phyloP scores from a whole-genome alignment of 805 yeast species.

The Yarrowia sp. region DNA sequence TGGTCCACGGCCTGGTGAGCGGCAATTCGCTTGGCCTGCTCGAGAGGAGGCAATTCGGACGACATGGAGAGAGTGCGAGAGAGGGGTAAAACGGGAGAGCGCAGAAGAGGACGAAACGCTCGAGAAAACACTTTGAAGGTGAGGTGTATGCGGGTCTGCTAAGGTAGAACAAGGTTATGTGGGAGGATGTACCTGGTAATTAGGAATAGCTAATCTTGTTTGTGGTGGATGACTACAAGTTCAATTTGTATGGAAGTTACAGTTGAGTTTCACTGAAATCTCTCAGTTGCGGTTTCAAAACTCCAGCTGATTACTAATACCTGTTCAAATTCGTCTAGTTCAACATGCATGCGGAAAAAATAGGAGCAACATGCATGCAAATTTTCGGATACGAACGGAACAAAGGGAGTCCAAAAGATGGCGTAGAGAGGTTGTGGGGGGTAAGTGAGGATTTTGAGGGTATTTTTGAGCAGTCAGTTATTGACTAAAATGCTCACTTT shows the following conservation, averaged over 20 bases:
- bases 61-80: neutral
- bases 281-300: neutral
- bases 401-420: too few species aligned
- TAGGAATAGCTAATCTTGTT: too few species aligned
- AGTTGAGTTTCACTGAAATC: too few species aligned
- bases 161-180: too few species aligned
- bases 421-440: too few species aligned
- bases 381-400: conserved; percentile 1
- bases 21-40: conserved; percentile 85
- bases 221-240: too few species aligned
- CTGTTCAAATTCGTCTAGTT: too few species aligned
- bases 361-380: conserved; percentile 20
- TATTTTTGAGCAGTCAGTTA: too few species aligned
- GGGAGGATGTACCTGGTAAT: too few species aligned
- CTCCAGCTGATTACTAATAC: neutral
- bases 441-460: too few species aligned
- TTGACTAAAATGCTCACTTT: too few species aligned
- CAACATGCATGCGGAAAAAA: conserved; percentile 14
- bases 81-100: neutral
- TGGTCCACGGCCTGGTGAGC: conserved; percentile 94
- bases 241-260: too few species aligned
- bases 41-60: conserved; percentile 52
- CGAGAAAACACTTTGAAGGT: conserved; percentile 16
- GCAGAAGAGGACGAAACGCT: neutral
- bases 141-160: neutral